phyloP scores from a whole-genome alignment of 768 basidiomycete genomes.

The Tulasnella sp. region DNA sequence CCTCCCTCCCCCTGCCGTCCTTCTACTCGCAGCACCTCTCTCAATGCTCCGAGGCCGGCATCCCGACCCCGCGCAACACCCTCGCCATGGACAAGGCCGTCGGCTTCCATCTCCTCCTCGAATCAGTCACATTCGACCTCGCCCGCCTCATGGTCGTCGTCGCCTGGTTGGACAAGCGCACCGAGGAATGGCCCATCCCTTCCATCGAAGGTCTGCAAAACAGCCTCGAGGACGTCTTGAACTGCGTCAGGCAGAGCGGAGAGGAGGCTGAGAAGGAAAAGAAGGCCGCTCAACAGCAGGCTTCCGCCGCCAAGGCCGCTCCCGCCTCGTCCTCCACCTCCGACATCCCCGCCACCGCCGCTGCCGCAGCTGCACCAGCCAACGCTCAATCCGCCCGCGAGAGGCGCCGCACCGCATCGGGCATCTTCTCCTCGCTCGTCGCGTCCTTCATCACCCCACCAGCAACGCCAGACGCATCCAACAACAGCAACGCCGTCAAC shows the following conservation, averaged over 20 bases:
- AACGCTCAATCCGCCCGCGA: conserved; percentile 3
- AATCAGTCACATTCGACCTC: conserved; percentile 34
- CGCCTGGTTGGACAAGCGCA: conserved; percentile 30
- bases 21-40: conserved; percentile 33
- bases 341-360: conserved; percentile 8
- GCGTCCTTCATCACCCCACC: conserved; percentile 32
- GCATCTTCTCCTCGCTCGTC: conserved; percentile 35
- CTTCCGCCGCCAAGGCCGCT: conserved; percentile 11
- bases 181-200: conserved; percentile 27
- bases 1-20: conserved; percentile 29
- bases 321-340: conserved; percentile 16
- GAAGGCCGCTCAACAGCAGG: conserved; percentile 28
- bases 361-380: neutral
- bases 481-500: neutral
- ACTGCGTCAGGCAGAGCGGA: conserved; percentile 31
- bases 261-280: conserved; percentile 34
- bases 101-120: conserved; percentile 33
- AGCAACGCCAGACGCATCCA: neutral
- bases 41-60: conserved; percentile 20
- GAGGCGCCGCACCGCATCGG: conserved; percentile 33
- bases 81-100: conserved; percentile 34
- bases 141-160: conserved; percentile 27
- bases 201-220: conserved; percentile 25
- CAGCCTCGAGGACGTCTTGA: conserved; percentile 28
- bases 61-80: conserved; percentile 31